Evolutionary conservation across 2,329 filamentous ascomycete species (phyloP), one percentile per base, ranked within the genome.

Genomic region (Pseudogymnoascus sp.): DNA sequence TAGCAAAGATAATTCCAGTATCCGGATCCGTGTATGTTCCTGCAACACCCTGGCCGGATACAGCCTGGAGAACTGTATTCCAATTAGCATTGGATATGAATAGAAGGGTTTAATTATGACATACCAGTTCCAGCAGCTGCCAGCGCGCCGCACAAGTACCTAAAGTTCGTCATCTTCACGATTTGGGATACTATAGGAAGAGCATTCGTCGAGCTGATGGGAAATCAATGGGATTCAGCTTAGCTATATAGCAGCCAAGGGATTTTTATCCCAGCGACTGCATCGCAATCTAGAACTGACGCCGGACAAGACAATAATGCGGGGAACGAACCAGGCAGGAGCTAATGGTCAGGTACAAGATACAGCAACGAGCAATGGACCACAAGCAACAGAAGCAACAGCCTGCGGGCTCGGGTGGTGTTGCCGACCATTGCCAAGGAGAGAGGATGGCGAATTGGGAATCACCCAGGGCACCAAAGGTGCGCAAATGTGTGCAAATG

Each of bases 1-100:
- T 80, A 68, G 80, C 79, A 72, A 85, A 84, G 31, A 72, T 75
- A 67, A 85, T 84, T 24, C 80, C 80, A 5, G 82, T 82, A 35
- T 76, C 74, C 44, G 75, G 71, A 61, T 82, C 79, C 8, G 74
- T 78, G 67, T 77, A 81, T 26, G 50, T 62, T 44, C 70, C 69
- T 64, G 26, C 26, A 56, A 33, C 29, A 33, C 47, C 47, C n/a
- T 56, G 47, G 19, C 26, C 47, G n/a, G 47, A 56, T 19, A 33
- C 47, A 13, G n/a, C 26, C 47, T 56, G 47, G 26, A 56, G 47
- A 56, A 56, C 47, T 56, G 26, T 13, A 56, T 56, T 33, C 8
- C 10, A 33, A 56, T 56, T 56, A 56, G 47, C 29, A 53, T 56
- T 33, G 6, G 8, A 4, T 33, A n/a, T 11, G 6, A 7, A n/a